Conservation (phyloP, 371 early-diverging fungal species). For the Circinella umbellata region DNA sequence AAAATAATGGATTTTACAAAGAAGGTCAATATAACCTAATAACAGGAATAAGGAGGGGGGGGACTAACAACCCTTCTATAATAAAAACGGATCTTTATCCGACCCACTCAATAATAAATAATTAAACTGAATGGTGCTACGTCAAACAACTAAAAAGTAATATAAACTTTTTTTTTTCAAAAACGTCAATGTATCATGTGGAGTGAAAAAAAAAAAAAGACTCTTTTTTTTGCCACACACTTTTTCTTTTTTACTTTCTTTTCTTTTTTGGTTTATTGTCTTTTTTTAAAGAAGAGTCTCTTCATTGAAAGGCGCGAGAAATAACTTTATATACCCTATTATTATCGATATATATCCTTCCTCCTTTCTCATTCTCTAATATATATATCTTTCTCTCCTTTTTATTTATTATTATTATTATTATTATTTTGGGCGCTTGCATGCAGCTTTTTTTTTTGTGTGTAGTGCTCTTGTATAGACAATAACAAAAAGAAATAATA, state of each 20-base stretch:
- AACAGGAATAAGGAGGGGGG: no score
- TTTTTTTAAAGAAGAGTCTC: no score
- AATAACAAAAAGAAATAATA: not conserved
- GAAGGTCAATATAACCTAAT: no score
- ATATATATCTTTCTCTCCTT: no score
- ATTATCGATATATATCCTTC: no score
- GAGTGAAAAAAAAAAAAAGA: not conserved
- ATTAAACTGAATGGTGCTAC: not conserved
- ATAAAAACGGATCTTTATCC: no score
- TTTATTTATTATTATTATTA: no score
- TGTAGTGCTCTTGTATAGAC: not conserved
- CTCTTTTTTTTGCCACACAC: not conserved
- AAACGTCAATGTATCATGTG: constrained; percentile 16
- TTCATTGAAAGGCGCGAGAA: no score
- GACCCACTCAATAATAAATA: no score
- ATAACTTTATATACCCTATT: no score
- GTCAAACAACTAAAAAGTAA: not conserved
- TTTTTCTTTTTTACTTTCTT: not conserved
- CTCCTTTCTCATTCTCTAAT: not conserved
- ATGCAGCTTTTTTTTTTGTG: not conserved
- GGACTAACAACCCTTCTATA: no score
- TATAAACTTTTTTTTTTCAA: not conserved
- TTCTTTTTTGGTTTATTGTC: constrained; percentile 1
- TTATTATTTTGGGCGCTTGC: not conserved
- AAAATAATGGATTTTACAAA: no score